Evolutionary conservation across 768 basidiomycete genomes (phyloP), one percentile per base, ranked within the genome.

Genomic region (Pisolithus tinctorius): DNA sequence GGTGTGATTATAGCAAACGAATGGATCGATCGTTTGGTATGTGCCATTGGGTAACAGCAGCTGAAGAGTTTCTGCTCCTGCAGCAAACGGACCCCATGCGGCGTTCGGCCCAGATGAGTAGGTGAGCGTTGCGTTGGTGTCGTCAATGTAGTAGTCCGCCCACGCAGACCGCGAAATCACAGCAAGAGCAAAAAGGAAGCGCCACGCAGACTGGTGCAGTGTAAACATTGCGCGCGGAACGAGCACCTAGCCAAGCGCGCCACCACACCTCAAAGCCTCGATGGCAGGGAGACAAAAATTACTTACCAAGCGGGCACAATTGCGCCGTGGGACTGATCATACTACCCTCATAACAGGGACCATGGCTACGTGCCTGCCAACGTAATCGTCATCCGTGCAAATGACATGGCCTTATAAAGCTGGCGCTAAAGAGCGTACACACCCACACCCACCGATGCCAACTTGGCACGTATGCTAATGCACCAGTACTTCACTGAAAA

Each of bases 91-190:
- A 27, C 43, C 62, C 62, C 61, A 63, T 39, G 55, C 58, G n/a
- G 55, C 61, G 6, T 58, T 56, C 37, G 61, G 61, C 25, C 59
- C 61, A 27, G 58, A 56, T 41, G 62, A 45, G 26, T 62, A 62
- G 2, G 47, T 58, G 25, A 62, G 60, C 29, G 58, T 53, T 10
- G 45, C 46, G 41, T 60, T 60, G 8, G 62, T 63, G 42, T 62
- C 62, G 41, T 62, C 61, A 26, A 63, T 58, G 46, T 58, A 52
- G 50, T 63, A 62, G 38, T 62, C 56, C 13, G 58, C 61, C 31
- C 36, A 53, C 25, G 26, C 49, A 4, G 52, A 45, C 16, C 48
- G 43, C 17, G 53, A 13, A 6, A 58, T 27, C 26, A 48, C 39
- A 10, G 46, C 45, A 17, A 56, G 38, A n/a, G 46, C 34, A 3